phyloP scores from a whole-genome alignment of 2,329 filamentous ascomycete genomes.

The Neophaeococcomyces aloes region DNA sequence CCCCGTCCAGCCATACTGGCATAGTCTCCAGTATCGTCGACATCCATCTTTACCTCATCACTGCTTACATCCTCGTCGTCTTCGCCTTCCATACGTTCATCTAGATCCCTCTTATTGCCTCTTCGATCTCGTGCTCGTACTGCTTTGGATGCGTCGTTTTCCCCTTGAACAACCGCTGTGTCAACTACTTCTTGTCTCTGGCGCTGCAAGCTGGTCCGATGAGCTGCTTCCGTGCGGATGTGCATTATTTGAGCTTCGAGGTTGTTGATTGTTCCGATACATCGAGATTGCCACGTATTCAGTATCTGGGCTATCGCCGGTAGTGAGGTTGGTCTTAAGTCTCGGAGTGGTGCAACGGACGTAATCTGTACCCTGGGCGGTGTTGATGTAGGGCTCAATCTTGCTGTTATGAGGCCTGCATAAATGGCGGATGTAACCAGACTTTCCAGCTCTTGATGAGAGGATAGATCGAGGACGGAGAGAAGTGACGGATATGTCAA shows the following conservation, averaged over 20 bases:
- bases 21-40: slow-evolving; percentile 24
- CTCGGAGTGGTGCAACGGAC: slow-evolving; percentile 73
- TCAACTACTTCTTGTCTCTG: slow-evolving; percentile 42
- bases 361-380: slow-evolving; percentile 64
- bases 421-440: slow-evolving; percentile 84
- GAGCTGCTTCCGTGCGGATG: slow-evolving; percentile 51
- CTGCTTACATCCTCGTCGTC: slow-evolving; percentile 24
- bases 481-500: slow-evolving; percentile 66
- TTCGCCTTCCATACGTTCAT: slow-evolving; percentile 28
- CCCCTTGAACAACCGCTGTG: slow-evolving; percentile 36
- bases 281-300: slow-evolving; percentile 66
- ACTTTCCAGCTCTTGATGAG: slow-evolving; percentile 64
- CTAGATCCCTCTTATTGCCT: slow-evolving; percentile 34
- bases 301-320: slow-evolving; percentile 58
- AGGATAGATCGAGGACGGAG: slow-evolving; percentile 54
- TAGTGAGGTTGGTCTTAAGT: slow-evolving; percentile 65
- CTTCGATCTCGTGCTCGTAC: slow-evolving; percentile 5
- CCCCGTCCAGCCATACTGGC: slow-evolving; percentile 1
- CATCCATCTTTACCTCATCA: slow-evolving; percentile 19
- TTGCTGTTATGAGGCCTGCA: slow-evolving; percentile 67
- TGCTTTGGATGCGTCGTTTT: slow-evolving; percentile 11
- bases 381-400: slow-evolving; percentile 77
- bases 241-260: slow-evolving; percentile 64
- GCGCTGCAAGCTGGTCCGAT: slow-evolving; percentile 42
- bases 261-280: slow-evolving; percentile 59